These are phyloP conservation scores for Parastagonospora nodorum DNA, from an alignment of 2,329 filamentous ascomycete genomes.

Conservation along the genomic window DNA sequence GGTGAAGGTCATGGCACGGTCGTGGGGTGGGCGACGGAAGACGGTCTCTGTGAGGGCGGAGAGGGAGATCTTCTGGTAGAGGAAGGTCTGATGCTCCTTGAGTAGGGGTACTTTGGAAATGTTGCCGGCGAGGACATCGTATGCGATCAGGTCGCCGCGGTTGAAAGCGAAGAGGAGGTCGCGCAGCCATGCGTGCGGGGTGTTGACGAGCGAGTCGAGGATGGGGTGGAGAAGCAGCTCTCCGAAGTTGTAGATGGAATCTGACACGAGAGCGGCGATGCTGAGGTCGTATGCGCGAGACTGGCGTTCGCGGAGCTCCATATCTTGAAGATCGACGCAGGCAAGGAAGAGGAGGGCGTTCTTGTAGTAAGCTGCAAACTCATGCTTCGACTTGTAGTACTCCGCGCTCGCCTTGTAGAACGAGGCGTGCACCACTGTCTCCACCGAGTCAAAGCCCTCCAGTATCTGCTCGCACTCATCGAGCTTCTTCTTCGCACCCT, in stretches of 20 bases:
- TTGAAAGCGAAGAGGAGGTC: slow-evolving; percentile 98
- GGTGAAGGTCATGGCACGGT: slow-evolving; percentile 89
- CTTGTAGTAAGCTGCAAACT: slow-evolving; percentile 96
- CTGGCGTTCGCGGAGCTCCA: slow-evolving; percentile 76
- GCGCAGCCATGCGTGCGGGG: slow-evolving; percentile 83
- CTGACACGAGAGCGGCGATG: slow-evolving; percentile 88
- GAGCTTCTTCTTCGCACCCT: slow-evolving; percentile 84
- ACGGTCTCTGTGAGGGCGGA: slow-evolving; percentile 93
- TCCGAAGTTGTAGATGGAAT: slow-evolving; percentile 98
- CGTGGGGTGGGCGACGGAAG: slow-evolving; percentile 92
- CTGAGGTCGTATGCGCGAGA: slow-evolving; percentile 89
- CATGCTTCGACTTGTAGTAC: slow-evolving; percentile 90
- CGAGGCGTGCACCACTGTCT: slow-evolving; percentile 91
- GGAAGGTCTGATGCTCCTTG: slow-evolving; percentile 76
- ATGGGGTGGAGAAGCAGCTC: slow-evolving; percentile 98
- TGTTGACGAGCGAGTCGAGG: slow-evolving; percentile 78
- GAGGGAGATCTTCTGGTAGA: slow-evolving; percentile 98
- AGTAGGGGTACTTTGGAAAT: slow-evolving; percentile 81
- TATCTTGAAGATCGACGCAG: slow-evolving; percentile 81
- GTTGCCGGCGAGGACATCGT: slow-evolving; percentile 80
- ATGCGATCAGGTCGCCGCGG: slow-evolving; percentile 86
- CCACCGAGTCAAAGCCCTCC: slow-evolving; percentile 91
- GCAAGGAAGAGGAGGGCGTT: slow-evolving; percentile 97
- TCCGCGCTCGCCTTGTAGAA: slow-evolving; percentile 96
- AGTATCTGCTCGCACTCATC: slow-evolving; percentile 86